A percentile compares a stretch with the other conserved stretches of the same genome.
Evolutionary conservation across 108 stramenopile species (phyloP).

Genomic region (Nitzschia sp.): DNA sequence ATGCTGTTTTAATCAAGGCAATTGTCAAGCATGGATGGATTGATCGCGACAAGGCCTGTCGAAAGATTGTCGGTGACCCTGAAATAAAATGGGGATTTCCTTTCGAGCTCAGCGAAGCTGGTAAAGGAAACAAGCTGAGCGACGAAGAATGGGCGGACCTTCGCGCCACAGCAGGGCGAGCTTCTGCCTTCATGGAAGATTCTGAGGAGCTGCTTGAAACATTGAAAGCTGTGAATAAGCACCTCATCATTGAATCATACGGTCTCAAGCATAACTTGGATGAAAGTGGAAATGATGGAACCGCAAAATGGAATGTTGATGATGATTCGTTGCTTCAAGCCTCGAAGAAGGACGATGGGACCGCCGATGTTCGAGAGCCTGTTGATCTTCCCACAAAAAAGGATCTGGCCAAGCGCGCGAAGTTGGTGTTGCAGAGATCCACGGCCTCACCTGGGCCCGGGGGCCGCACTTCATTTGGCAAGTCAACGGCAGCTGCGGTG

Average conservation of each 20-base stretch:
- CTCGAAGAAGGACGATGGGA: constrained; percentile 9
- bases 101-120: constrained; percentile 36
- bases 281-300: constrained; percentile 16
- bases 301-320: constrained; percentile 35
- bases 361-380: constrained; percentile 12
- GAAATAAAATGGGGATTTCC: constrained; percentile 73
- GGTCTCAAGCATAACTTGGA: constrained; percentile 31
- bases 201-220: constrained; percentile 36
- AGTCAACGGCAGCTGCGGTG: neutral
- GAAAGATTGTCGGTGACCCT: constrained; percentile 56
- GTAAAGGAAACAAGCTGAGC: constrained; percentile 18
- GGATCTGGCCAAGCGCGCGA: constrained; percentile 68
- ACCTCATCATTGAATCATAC: constrained; percentile 54
- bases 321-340: constrained; percentile 20
- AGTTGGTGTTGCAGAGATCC: constrained; percentile 42
- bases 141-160: constrained; percentile 31
- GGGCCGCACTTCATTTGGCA: neutral
- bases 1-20: constrained; percentile 69
- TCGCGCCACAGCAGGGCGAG: constrained; percentile 54
- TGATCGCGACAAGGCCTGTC: constrained; percentile 51
- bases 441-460: neutral
- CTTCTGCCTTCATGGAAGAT: constrained; percentile 50
- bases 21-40: constrained; percentile 84
- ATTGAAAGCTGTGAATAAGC: constrained; percentile 45
- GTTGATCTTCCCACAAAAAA: constrained; percentile 75